These are phyloP conservation scores for Pisolithus microcarpus DNA, from an alignment of 768 basidiomycete species.

Conservation along the genomic window DNA sequence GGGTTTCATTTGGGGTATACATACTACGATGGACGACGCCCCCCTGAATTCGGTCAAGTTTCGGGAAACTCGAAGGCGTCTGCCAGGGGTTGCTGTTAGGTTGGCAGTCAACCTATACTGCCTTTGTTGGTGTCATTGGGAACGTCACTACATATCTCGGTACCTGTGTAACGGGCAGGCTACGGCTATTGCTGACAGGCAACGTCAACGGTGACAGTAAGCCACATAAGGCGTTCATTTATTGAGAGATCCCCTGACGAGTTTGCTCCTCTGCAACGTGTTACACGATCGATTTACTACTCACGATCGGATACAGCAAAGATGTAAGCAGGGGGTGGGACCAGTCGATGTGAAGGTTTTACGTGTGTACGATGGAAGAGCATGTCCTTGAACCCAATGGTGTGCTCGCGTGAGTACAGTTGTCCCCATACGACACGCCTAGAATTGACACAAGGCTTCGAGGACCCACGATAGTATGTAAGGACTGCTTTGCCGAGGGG, in stretches of 20 bases:
- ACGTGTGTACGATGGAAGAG: slow-evolving; percentile 5
- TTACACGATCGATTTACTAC: not conserved
- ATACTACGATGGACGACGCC: slow-evolving; percentile 4
- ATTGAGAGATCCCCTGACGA: not conserved
- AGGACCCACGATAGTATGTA: not conserved
- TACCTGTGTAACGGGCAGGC: not conserved
- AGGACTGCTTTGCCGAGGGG: slow-evolving; percentile 2
- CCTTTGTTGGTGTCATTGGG: not conserved
- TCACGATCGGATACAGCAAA: not conserved
- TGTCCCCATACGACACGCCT: too few species aligned
- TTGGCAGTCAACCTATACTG: not conserved
- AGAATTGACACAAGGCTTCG: not conserved
- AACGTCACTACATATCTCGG: slow-evolving; percentile 2
- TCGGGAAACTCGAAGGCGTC: not conserved
- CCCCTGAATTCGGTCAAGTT: slow-evolving; percentile 14
- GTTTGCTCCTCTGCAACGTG: not conserved
- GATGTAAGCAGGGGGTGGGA: not conserved
- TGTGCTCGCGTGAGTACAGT: slow-evolving; percentile 21
- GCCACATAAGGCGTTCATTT: not conserved
- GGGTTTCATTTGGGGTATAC: slow-evolving; percentile 5
- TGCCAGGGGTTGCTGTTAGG: too few species aligned
- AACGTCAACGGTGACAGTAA: not conserved
- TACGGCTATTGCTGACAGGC: not conserved
- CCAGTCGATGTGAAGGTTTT: slow-evolving; percentile 7
- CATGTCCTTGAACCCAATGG: slow-evolving; percentile 24